Evolutionary conservation across 441 rosid species (phyloP), one percentile per base, ranked within the genome.

Genomic region (Euphorbia celastroides): DNA sequence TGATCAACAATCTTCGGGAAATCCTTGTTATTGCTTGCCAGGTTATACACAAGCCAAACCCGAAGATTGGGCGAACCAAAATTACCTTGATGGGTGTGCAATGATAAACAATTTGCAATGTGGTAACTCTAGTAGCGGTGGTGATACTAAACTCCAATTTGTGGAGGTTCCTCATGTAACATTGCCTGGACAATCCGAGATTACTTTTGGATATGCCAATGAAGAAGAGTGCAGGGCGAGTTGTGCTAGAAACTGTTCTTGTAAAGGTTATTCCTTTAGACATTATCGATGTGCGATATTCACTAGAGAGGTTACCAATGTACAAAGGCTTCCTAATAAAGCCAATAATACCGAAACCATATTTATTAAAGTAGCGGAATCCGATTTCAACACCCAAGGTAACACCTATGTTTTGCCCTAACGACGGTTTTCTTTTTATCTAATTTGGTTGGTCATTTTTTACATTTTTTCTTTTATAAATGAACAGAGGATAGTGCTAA

Each of bases 211-310:
- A 2, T n/a, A n/a, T 5, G 23, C 38, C 0, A 19, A 16, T 11
- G 41, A 17, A 2, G 23, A n/a, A 1, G 68, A 50, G n/a, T 65
- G 68, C 44, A 52, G 19, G 9, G 0, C 25, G 2, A 17, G 20
- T 30, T 65, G 68, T 28, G 17, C 20, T 58, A 30, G 20, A 25
- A 65, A 51, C 17, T 65, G 68, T 34, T 27, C 59, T 50, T 65
- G 68, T 59, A 17, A 4, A 30, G 68, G 58, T 30, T 65, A 30
- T 28, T 46, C 68, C n/a, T 65, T 17, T 16, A 31, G n/a, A 9
- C 23, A 31, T 9, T 31, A 19, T 27, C 59, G 22, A 20, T 65
- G 68, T 32, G 9, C 41, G 5, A 11, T 65, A 16, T 30, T 55
- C 36, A 0, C 5, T 50, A 26, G n/a, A 2, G 42, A 65, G 19